Evolutionary conservation across 768 basidiomycete species (phyloP), one percentile per base, ranked within the genome.

Genomic region (Leucosporidium yakuticum): DNA sequence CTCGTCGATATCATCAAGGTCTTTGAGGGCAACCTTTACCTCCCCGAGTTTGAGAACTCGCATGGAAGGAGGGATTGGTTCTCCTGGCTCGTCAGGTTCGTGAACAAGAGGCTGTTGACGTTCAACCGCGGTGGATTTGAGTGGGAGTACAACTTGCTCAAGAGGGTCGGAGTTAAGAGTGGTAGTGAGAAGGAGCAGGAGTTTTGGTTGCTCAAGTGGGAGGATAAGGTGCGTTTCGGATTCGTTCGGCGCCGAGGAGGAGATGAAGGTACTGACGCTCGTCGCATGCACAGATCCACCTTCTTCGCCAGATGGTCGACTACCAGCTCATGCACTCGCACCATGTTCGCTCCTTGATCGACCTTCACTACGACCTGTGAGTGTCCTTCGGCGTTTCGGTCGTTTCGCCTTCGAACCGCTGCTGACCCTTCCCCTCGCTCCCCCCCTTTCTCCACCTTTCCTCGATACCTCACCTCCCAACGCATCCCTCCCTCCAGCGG

Each of bases 51-150:
- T 27, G 27, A 53, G 51, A 53, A 53, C 51, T 27, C 51, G 51
- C 51, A 53, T 15, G 39, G 39, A 8, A 44, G 39, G 39, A 44
- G 39, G 51, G n/a, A 53, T 23, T 53, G 51, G 51, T 53, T 53
- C 51, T 27, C 51, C n/a, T 53, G 23, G n/a, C 51, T 53, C n/a
- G 51, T 53, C 21, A 23, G 51, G 51, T 53, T 53, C 51, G 51
- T 53, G 3, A 23, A 53, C n/a, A 53, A 23, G 51, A 27, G n/a
- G 51, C 21, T 53, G n/a, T 23, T 23, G 51, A 27, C 23, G 12
- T 27, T n/a, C n/a, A n/a, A n/a, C 21, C 51, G 51, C 6, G n/a
- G 51, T 19, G 51, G 51, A 15, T 27, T 53, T 15, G 51, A 27
- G 9, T 53, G 51, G 51, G n/a, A 27, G n/a, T n/a, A 53, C 9